Conservation (phyloP, 345 rosid species). For the Durio zibethinus region DNA sequence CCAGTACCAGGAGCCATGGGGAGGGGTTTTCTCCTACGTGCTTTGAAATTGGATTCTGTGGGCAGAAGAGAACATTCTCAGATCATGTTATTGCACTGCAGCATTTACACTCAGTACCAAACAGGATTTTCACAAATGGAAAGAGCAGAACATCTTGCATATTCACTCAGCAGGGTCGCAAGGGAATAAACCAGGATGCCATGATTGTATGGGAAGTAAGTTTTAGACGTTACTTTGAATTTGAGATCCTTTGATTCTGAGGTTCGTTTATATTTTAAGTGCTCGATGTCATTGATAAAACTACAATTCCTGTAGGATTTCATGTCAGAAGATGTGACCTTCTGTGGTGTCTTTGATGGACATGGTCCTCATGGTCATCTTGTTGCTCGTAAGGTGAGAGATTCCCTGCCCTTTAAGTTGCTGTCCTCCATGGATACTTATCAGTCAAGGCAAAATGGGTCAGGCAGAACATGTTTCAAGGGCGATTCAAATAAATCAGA, state of each 20-base stretch:
- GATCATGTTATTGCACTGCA: slow-evolving; percentile 58
- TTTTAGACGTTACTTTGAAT: slow-evolving; percentile 20
- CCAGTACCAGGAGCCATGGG: slow-evolving; percentile 74
- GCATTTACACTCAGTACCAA: slow-evolving; percentile 72
- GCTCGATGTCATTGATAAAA: slow-evolving; percentile 14
- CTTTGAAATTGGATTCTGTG: slow-evolving; percentile 57
- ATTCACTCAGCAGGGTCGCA: slow-evolving; percentile 97
- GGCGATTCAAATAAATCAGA: slow-evolving; percentile 48
- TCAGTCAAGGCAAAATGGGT: slow-evolving; percentile 53
- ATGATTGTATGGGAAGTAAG: slow-evolving; percentile 99
- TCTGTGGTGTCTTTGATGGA: slow-evolving; percentile 97
- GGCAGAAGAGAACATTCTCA: slow-evolving; percentile 66
- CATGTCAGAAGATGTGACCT: slow-evolving; percentile 79
- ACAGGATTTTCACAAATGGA: slow-evolving; percentile 71
- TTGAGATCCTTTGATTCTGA: slow-evolving; percentile 15
- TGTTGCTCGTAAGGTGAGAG: slow-evolving; percentile 97
- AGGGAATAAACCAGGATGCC: slow-evolving; percentile 96
- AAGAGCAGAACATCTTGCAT: slow-evolving; percentile 83
- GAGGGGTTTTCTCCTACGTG: slow-evolving; percentile 53
- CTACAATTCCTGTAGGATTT: slow-evolving; percentile 59
- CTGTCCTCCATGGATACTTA: slow-evolving; percentile 51
- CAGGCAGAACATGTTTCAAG: slow-evolving; percentile 47
- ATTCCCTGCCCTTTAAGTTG: slow-evolving; percentile 76
- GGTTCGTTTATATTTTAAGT: slow-evolving; percentile 15
- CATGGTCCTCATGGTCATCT: slow-evolving; percentile 99